Conservation (phyloP, 192 early-diverging fungal species). For the Neocallimastix lanati region DNA sequence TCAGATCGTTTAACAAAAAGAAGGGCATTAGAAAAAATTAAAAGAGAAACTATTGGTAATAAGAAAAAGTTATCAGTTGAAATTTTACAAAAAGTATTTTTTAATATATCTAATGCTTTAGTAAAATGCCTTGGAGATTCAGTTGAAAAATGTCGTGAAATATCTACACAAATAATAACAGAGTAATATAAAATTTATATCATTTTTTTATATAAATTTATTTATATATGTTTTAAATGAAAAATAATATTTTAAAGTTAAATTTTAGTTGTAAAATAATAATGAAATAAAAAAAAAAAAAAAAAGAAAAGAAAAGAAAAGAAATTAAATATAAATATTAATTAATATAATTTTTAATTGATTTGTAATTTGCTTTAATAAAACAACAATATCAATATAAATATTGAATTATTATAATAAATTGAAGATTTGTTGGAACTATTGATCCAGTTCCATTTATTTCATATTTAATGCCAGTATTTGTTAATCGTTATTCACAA, state of each 20-base stretch:
- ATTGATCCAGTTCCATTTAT: constrained; percentile 13
- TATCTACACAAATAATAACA: constrained; percentile 10
- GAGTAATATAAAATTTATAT: too few relatives aligned
- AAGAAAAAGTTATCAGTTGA: not conserved
- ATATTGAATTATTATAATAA: too few relatives aligned
- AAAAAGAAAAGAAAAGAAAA: too few relatives aligned
- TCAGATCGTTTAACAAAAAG: constrained; percentile 21
- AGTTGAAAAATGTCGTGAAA: constrained; percentile 24
- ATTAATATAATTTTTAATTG: too few relatives aligned
- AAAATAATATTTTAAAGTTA: too few relatives aligned
- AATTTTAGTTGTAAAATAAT: too few relatives aligned
- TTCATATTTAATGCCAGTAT: constrained; percentile 15
- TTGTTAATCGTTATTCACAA: constrained; percentile 18
- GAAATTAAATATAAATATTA: too few relatives aligned
- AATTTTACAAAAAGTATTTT: constrained; percentile 5
- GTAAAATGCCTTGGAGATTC: constrained; percentile 14
- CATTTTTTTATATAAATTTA: not conserved
- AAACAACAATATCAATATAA: too few relatives aligned
- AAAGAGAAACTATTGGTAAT: constrained; percentile 12
- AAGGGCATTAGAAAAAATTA: constrained; percentile 18
- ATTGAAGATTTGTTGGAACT: not conserved
- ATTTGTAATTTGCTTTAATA: too few relatives aligned
- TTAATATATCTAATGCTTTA: constrained; percentile 8
- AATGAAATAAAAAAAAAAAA: too few relatives aligned
- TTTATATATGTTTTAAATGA: too few relatives aligned